phyloP scores from a whole-genome alignment of 306 rosid genomes.

The Ceratonia siliqua region DNA sequence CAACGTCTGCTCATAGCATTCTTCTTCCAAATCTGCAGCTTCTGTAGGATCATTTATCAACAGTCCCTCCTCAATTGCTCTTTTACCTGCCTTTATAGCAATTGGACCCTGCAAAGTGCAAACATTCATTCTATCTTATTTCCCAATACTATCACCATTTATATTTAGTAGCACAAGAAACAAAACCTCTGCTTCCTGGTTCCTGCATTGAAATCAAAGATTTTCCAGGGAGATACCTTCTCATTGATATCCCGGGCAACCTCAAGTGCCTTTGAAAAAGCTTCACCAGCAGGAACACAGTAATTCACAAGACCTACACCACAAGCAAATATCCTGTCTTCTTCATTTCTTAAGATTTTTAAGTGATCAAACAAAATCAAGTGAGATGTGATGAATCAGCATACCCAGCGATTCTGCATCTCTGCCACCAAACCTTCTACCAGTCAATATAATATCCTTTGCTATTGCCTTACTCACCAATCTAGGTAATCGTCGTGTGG shows the following conservation, averaged over 20 bases:
- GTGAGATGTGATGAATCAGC: neutral
- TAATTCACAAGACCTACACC: conserved; percentile 59
- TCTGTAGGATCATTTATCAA: conserved; percentile 37
- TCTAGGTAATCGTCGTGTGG: conserved; percentile 67
- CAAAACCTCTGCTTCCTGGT: too few relatives aligned
- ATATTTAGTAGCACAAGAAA: neutral
- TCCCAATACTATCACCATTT: neutral
- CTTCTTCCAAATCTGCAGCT: conserved; percentile 50
- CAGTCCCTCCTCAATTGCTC: conserved; percentile 56
- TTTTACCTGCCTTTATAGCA: conserved; percentile 60
- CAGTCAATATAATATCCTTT: conserved; percentile 61
- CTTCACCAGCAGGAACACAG: conserved; percentile 68
- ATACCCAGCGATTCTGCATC: conserved; percentile 65
- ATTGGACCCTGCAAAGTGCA: conserved; percentile 57
- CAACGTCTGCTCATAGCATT: conserved; percentile 57
- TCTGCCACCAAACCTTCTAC: conserved; percentile 54
- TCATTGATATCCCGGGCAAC: conserved; percentile 55
- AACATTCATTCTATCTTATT: neutral
- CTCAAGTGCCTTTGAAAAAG: conserved; percentile 60
- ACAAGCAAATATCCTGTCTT: neutral
- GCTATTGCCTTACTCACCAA: conserved; percentile 60
- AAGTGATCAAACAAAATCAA: neutral
- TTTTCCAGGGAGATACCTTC: conserved; percentile 44
- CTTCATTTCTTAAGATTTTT: neutral
- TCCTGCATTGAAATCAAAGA: too few relatives aligned